phyloP scores from a whole-genome alignment of 306 rosid genomes.

The Malus fusca region DNA sequence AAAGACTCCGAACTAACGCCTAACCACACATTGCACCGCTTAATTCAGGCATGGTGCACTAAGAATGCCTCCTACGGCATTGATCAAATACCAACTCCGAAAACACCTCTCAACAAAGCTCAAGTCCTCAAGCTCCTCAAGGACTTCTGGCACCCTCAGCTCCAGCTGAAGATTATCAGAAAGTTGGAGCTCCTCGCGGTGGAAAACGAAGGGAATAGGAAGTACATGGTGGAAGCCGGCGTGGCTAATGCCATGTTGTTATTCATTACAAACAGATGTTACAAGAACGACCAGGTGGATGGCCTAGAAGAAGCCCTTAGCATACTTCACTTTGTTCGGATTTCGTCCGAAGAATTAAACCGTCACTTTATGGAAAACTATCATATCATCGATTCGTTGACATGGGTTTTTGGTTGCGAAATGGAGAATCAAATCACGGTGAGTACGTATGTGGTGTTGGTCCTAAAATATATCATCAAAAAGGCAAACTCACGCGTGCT shows the following conservation, averaged over 20 bases:
- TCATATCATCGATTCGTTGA: conserved; percentile 27
- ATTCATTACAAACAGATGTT: conserved; percentile 23
- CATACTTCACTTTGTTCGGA: conserved; percentile 28
- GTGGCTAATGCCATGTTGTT: conserved; percentile 39
- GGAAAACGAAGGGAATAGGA: conserved; percentile 34
- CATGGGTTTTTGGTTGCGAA: conserved; percentile 32
- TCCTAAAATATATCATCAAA: conserved; percentile 30
- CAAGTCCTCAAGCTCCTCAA: conserved; percentile 45
- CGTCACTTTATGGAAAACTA: conserved; percentile 15
- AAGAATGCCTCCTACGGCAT: conserved; percentile 34
- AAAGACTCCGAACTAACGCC: conserved; percentile 49
- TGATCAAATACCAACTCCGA: conserved; percentile 55
- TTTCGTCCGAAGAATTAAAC: conserved; percentile 20
- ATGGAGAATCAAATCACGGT: conserved; percentile 16
- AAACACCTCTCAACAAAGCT: conserved; percentile 34
- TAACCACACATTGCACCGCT: conserved; percentile 59
- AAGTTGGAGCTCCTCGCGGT: conserved; percentile 39
- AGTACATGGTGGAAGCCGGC: conserved; percentile 35
- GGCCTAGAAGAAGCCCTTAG: conserved; percentile 57
- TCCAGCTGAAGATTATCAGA: conserved; percentile 24
- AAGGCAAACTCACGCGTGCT: conserved; percentile 6
- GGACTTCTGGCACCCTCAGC: conserved; percentile 9
- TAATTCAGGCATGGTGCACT: conserved; percentile 74
- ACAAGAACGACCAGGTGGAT: neutral
- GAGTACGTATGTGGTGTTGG: conserved; percentile 28